phyloP scores from a whole-genome alignment of 768 basidiomycete species.

The Collybiopsis luxurians region DNA sequence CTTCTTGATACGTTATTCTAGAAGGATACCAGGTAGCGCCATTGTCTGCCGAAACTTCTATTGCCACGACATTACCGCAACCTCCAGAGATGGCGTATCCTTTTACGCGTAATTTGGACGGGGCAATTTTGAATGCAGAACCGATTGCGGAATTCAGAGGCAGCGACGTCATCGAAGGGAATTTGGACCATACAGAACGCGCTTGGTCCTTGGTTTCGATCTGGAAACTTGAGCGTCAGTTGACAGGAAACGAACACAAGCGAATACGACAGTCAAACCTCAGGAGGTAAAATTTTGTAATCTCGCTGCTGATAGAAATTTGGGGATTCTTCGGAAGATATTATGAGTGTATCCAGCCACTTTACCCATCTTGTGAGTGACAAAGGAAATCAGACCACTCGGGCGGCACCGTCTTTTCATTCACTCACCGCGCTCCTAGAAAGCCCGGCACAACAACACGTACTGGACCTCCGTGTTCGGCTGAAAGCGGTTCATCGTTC shows the following conservation, averaged over 20 bases:
- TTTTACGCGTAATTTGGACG: slow-evolving; percentile 38
- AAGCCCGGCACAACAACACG: slow-evolving; percentile 69
- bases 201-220: slow-evolving; percentile 47
- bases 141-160: slow-evolving; percentile 64
- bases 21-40: slow-evolving; percentile 51
- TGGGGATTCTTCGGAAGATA: slow-evolving; percentile 54
- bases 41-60: slow-evolving; percentile 52
- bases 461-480: slow-evolving; percentile 65
- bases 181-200: slow-evolving; percentile 45
- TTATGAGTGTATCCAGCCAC: slow-evolving; percentile 63
- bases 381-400: slow-evolving; percentile 54
- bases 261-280: slow-evolving; percentile 26
- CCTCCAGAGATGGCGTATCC: slow-evolving; percentile 57
- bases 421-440: slow-evolving; percentile 67
- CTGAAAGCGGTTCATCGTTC: slow-evolving; percentile 56
- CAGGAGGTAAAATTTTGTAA: slow-evolving; percentile 61
- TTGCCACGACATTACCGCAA: slow-evolving; percentile 39
- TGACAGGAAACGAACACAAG: background rate
- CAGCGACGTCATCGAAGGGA: slow-evolving; percentile 55
- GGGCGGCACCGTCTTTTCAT: slow-evolving; percentile 40
- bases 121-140: slow-evolving; percentile 29
- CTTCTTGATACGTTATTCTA: slow-evolving; percentile 55
- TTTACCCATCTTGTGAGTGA: too few relatives aligned
- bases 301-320: slow-evolving; percentile 74
- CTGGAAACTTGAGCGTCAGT: slow-evolving; percentile 22